Evolutionary conservation across 306 rosid species (phyloP), one percentile per base, ranked within the genome.

Genomic region (Gillenia trifoliata): DNA sequence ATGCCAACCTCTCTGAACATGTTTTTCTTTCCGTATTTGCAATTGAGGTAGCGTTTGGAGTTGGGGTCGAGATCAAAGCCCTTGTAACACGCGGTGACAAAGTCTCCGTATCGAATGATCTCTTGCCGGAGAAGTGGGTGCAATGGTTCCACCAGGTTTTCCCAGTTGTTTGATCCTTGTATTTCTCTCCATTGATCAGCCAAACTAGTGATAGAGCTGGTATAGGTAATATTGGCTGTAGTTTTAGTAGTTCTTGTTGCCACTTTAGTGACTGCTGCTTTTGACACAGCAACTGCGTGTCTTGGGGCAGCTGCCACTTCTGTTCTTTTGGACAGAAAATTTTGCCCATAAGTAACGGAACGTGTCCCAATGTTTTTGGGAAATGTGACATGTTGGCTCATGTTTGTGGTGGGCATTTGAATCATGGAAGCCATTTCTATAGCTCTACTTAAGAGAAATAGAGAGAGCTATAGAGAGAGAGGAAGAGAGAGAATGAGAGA

Each of bases 141-240:
- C 61, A 94, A 84, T 4, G 97, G 98, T 16, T 90, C 80, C 2
- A 94, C 64, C 6, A 94, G 87, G 31, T 90, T 75, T 11, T 94
- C 93, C 98, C 98, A 94, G 78, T 94, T 64, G 55, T 85, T 80
- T 62, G 87, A 87, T 64, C 98, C 98, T 26, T 91, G 97, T 57
- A 94, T 75, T 49, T 89, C 87, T 59, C 85, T 83, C 98, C 98
- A 93, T 11, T 72, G 26, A 8, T 81, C 26, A 4, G 82, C 28
- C 60, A 93, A 74, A 22, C 55, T 49, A 49, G n/a, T 49, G 31
- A 7, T 15, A 28, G 31, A 11, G 30, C 22, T n/a, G 40, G 75
- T 23, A 11, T n/a, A 12, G 11, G 26, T 69, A 3, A 19, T 66
- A 20, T 8, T 49, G 3, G 47, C 22, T 55, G 17, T 56, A 23